Percentiles rank a stretch among this genome's conserved stretches.
These are phyloP conservation scores for Tremellales sp. DNA, from an alignment of 1,284 basidiomycete genomes.

Conservation along the genomic window DNA sequence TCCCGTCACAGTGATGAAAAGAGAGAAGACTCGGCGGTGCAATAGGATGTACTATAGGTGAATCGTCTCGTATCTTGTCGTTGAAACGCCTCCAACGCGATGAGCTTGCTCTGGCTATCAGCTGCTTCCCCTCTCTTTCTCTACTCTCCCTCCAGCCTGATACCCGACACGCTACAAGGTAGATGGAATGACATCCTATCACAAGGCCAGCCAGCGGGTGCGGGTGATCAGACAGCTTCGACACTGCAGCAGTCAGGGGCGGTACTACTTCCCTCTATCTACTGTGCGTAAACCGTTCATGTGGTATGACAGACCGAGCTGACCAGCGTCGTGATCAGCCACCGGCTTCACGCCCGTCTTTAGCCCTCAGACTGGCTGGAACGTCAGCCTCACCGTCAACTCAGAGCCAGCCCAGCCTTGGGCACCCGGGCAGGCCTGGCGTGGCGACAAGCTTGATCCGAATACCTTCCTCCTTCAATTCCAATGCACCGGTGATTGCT, in stretches of 20 bases:
- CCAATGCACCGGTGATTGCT: constrained; percentile 5
- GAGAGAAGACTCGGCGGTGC: too few species aligned
- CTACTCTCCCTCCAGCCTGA: neutral
- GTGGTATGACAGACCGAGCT: neutral
- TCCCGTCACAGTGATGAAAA: neutral
- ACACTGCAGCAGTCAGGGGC: neutral
- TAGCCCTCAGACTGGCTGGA: constrained; percentile 7
- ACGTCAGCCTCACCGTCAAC: constrained; percentile 6
- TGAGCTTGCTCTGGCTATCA: neutral
- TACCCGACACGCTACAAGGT: neutral
- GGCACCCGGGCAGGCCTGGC: constrained; percentile 14
- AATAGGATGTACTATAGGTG: too few species aligned
- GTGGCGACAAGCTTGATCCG: constrained; percentile 4
- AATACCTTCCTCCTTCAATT: constrained; percentile 13
- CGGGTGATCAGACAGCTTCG: neutral
- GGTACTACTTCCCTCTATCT: neutral
- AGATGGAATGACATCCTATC: neutral
- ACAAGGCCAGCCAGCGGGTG: neutral
- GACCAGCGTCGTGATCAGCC: constrained; percentile 9
- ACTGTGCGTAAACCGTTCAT: neutral
- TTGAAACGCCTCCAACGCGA: neutral
- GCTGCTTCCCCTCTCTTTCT: neutral
- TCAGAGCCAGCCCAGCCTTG: constrained; percentile 2
- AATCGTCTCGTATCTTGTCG: neutral
- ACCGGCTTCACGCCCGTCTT: constrained; percentile 21